Base-by-base conservation (phyloP, 345 rosid genomes). In the Euphorbia pulcherrima region DNA sequence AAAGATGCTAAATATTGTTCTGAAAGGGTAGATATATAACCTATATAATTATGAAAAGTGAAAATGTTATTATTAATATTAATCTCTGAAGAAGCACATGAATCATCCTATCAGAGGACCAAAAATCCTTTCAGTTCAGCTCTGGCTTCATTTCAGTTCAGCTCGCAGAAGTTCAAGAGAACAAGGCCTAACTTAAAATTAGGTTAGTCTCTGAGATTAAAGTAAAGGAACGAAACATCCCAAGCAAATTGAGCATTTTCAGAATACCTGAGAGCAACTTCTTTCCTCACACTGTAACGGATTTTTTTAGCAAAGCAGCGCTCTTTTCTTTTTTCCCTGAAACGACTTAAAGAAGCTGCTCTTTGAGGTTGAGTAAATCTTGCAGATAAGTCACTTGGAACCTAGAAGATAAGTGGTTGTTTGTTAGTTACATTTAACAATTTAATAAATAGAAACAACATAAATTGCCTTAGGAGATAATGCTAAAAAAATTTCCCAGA, bases 241-340 rank as follows among this genome's bases (percentile, higher is more conserved):
- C n/a, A n/a, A n/a, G n/a, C n/a, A n/a, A n/a, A n/a, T n/a, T n/a
- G n/a, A n/a, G n/a, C n/a, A n/a, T 47, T 12, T 64, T 26, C 23
- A 27, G 55, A 48, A 64, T 70, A 79, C 86, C 82, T 77, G 10
- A 69, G 76, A 24, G 86, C 86, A 60, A 82, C 83, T 65, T 82
- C 83, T 77, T 82, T 79, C 29, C 83, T 69, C 14, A 77, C 79
- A 1, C 24, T 75, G 68, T 82, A 82, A 9, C 80, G 78, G 16
- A 82, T 78, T 77, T 79, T 82, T 79, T 82, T 79, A 35, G 77
- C 86, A 61, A 79, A 79, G 61, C 82, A 77, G 23, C 83, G 68
- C 51, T 83, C 86, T 60, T 83, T 83, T 50, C 86, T 68, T 72
- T 82, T 82, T 78, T 82, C 82, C 55, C 83, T 55, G 18, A 79